Conservation (phyloP, 805 yeast genomes). For the Ogataea glucozyma region DNA sequence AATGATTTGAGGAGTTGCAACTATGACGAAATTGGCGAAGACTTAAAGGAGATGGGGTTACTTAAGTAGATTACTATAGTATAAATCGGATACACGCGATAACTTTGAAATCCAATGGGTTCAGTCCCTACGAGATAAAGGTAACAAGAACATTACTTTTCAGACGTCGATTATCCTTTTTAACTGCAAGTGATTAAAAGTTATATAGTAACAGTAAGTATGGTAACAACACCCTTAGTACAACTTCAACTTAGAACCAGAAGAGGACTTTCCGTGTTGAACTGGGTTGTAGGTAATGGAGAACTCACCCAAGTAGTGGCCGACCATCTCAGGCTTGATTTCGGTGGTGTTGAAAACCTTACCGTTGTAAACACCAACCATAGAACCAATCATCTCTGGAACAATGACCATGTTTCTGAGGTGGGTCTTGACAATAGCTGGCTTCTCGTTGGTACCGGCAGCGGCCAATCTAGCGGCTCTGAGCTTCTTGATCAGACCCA, state of each 20-base stretch:
- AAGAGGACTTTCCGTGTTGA: conserved; percentile 80
- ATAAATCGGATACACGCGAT: too few species aligned
- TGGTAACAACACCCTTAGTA: conserved; percentile 27
- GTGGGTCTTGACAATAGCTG: conserved; percentile 97
- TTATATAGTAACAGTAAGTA: conserved; percentile 12
- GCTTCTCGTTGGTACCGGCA: conserved; percentile 92
- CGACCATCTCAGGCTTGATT: conserved; percentile 99
- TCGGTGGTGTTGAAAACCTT: conserved; percentile 99
- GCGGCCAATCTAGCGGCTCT: conserved; percentile 95
- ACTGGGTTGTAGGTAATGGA: conserved; percentile 99
- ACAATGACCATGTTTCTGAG: conserved; percentile 98
- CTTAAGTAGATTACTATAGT: conserved; percentile 15
- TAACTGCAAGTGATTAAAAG: conserved; percentile 17
- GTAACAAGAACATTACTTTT: neutral
- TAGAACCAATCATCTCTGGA: conserved; percentile 99
- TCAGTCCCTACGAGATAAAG: too few species aligned
- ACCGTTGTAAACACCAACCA: conserved; percentile 99
- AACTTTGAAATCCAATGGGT: too few species aligned
- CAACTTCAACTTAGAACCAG: conserved; percentile 40
- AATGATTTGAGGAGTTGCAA: conserved; percentile 61
- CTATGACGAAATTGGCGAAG: conserved; percentile 73
- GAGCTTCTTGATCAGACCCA: conserved; percentile 94
- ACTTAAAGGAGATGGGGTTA: conserved; percentile 64
- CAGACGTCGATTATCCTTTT: neutral
- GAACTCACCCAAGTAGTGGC: conserved; percentile 99